Evolutionary conservation across 805 yeast genomes (phyloP).

Genomic region (Priceomyces fermenticarens): DNA sequence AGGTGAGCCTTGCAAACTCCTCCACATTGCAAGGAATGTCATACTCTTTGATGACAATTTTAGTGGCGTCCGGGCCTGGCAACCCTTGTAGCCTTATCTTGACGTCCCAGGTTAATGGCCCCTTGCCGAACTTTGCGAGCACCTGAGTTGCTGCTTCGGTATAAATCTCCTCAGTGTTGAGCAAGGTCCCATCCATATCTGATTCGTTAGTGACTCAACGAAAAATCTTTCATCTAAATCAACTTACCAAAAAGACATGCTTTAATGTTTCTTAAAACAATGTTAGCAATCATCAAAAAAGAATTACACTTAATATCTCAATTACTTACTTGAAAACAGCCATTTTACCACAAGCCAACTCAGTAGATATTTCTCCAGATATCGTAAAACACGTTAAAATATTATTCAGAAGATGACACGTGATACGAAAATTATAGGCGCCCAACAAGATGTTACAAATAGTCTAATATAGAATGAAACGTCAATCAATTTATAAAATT

Average conservation of each 20-base stretch:
- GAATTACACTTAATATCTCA: background rate
- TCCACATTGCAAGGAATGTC: constrained; percentile 63
- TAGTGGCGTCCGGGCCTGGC: constrained; percentile 77
- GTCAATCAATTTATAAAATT: constrained; percentile 1
- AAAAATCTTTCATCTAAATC: background rate
- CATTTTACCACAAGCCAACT: too few species aligned
- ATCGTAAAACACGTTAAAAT: too few species aligned
- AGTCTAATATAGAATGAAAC: background rate
- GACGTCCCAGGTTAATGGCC: constrained; percentile 86
- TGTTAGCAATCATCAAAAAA: background rate
- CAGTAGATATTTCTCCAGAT: too few species aligned
- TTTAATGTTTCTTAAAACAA: constrained; percentile 28
- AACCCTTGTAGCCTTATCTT: constrained; percentile 86
- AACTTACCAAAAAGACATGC: constrained; percentile 73
- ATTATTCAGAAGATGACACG: too few species aligned
- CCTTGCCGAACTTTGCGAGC: constrained; percentile 66
- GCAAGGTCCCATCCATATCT: constrained; percentile 94
- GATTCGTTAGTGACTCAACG: background rate
- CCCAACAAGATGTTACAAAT: too few species aligned
- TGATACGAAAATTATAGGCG: too few species aligned
- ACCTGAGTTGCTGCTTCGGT: constrained; percentile 72
- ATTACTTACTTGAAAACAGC: background rate
- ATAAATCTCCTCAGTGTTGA: constrained; percentile 90
- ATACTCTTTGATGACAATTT: constrained; percentile 63
- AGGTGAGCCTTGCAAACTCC: constrained; percentile 53